These are phyloP conservation scores for Syzygium aqueum DNA, from an alignment of 345 rosid genomes.

Conservation along the genomic window DNA sequence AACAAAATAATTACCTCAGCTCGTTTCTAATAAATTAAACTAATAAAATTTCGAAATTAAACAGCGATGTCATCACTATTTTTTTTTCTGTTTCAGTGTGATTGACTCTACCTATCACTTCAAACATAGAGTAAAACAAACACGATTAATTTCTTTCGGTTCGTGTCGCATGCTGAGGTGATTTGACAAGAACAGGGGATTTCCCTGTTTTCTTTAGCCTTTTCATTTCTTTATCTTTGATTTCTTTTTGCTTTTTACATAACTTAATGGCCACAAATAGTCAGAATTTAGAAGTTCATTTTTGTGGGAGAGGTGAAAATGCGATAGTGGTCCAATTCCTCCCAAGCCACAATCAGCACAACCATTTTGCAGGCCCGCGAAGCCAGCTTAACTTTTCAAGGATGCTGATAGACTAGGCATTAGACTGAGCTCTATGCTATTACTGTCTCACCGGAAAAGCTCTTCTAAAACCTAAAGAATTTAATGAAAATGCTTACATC, in stretches of 20 bases:
- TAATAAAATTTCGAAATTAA: background rate
- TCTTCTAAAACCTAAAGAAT: background rate
- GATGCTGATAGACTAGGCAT: background rate
- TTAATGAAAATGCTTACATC: background rate
- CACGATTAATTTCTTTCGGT: background rate
- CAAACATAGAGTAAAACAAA: background rate
- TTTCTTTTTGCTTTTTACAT: background rate
- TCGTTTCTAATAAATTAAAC: background rate
- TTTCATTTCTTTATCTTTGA: background rate
- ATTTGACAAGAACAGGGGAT: background rate
- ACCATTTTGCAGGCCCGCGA: background rate
- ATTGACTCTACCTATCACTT: background rate
- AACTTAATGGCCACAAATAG: background rate
- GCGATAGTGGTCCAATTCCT: background rate
- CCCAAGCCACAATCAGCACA: background rate
- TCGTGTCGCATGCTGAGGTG: background rate
- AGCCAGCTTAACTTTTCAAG: background rate
- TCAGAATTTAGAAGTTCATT: background rate
- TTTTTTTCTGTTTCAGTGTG: background rate
- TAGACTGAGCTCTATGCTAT: background rate
- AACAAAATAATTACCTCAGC: background rate
- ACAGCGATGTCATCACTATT: background rate
- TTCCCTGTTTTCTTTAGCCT: background rate
- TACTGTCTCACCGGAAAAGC: background rate
- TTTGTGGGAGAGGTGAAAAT: background rate